Evolutionary conservation across 805 yeast genomes (phyloP), one percentile per base, ranked within the genome.

Genomic region (Hermanozyma aechmeae): DNA sequence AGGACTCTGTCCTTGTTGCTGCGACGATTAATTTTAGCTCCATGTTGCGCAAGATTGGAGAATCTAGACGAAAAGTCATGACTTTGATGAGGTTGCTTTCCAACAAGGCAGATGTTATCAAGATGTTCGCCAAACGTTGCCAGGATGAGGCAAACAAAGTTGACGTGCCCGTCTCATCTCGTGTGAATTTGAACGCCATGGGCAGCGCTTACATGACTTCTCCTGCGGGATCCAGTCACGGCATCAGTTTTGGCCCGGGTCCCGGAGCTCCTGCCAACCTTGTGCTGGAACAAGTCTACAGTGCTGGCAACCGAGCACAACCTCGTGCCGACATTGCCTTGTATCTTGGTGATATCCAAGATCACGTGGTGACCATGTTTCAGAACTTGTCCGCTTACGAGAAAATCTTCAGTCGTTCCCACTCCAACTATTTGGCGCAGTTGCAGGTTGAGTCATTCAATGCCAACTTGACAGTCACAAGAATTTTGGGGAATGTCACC

Each of bases 61-160:
- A 84, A 50, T 75, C 94, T 8, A 73, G 97, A 54, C 71, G 89
- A 39, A 82, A 80, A 48, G 93, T 87, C 19, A 89, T 89, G 96
- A 79, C 94, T 1, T 57, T 89, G 47, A 77, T 87, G 82, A 71
- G 97, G 46, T 61, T 89, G 38, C 65, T 89, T 28, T 76, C 89
- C 23, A 95, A 95, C 39, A 89, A 89, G 51, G 96, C 96, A 1
- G 97, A 89, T 53, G 97, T 89, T 31, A 83, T 89, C 46, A 81
- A 82, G 44, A 87, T 86, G 93, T 85, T 89, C 62, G 92, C 95
- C 22, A 89, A 89, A 53, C 70, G 97, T 45, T 86, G 96, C 55
- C 87, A 80, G 46, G 96, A 86, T 56, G 76, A 72, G 35, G 69
- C 61, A 4, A 37, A 39, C 4, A 31, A 15, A 24, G 25, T 19